These are phyloP conservation scores for Berberis vulgaris DNA, from an alignment of 164 flowering plant species.

Conservation along the genomic window DNA sequence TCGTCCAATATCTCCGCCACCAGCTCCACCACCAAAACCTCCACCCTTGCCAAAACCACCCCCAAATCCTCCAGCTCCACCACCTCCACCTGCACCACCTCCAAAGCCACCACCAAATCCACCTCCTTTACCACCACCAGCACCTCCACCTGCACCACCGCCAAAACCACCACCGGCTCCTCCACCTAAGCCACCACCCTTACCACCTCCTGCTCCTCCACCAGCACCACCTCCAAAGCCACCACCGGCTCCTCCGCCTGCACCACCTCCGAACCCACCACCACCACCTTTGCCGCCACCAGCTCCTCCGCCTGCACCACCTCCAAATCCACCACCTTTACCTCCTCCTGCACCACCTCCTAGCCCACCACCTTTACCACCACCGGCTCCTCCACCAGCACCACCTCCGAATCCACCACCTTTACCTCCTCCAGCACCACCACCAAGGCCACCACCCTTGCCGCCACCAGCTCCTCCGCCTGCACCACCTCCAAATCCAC, in stretches of 20 bases:
- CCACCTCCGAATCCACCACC: background rate
- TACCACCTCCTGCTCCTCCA: slow-evolving; percentile 3
- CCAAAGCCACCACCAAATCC: no score
- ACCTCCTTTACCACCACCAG: no score
- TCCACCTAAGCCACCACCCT: slow-evolving; percentile 5
- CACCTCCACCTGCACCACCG: background rate
- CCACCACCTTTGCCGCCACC: background rate
- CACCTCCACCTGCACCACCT: no score
- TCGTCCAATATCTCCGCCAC: slow-evolving; percentile 8
- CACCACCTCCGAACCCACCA: background rate
- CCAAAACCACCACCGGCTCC: slow-evolving; percentile 6
- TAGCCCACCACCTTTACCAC: background rate
- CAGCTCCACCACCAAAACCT: no score
- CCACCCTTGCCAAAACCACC: no score
- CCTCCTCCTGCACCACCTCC: background rate
- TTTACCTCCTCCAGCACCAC: background rate
- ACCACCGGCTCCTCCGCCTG: slow-evolving; percentile 3
- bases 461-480: slow-evolving; percentile 2
- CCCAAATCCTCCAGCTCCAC: no score
- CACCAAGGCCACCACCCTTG: background rate
- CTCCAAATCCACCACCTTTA: background rate
- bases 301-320: background rate
- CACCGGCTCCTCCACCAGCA: background rate
- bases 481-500: background rate
- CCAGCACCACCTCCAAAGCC: slow-evolving; percentile 9